phyloP scores from a whole-genome alignment of 306 rosid species.

The Gastrolobium villosum region DNA sequence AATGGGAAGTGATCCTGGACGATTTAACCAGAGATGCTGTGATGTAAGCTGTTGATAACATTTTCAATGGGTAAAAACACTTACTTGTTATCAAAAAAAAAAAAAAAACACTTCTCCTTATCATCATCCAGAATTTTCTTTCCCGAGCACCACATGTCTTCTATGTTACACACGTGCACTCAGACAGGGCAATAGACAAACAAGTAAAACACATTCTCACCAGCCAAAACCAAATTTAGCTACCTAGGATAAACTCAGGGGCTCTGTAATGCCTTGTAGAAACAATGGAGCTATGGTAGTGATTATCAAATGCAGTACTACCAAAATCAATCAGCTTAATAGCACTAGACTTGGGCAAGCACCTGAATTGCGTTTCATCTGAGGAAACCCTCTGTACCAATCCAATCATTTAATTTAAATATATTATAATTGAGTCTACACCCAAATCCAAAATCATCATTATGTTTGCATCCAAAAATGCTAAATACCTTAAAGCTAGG shows the following conservation, averaged over 20 bases:
- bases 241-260: slow-evolving; percentile 98
- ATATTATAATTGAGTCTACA: slow-evolving; percentile 51
- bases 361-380: slow-evolving; percentile 81
- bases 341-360: slow-evolving; percentile 99
- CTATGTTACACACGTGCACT: slow-evolving; percentile 39
- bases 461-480: slow-evolving; percentile 47
- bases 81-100: too few relatives aligned
- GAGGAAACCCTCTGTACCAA: slow-evolving; percentile 91
- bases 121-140: not conserved
- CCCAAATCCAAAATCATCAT: slow-evolving; percentile 49
- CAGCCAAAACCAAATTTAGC: slow-evolving; percentile 62
- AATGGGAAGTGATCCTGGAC: not conserved
- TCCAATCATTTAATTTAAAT: slow-evolving; percentile 57
- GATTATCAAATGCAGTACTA: slow-evolving; percentile 90
- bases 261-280: slow-evolving; percentile 98
- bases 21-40: slow-evolving; percentile 7
- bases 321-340: slow-evolving; percentile 99
- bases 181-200: slow-evolving; percentile 40
- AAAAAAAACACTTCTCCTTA: slow-evolving; percentile 16
- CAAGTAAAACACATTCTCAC: slow-evolving; percentile 50
- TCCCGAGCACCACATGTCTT: slow-evolving; percentile 26
- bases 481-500: slow-evolving; percentile 87
- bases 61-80: slow-evolving; percentile 16
- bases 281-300: slow-evolving; percentile 94
- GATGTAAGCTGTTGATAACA: slow-evolving; percentile 2